Conservation (phyloP, 768 basidiomycete species). For the Phaffia tasmanica region DNA sequence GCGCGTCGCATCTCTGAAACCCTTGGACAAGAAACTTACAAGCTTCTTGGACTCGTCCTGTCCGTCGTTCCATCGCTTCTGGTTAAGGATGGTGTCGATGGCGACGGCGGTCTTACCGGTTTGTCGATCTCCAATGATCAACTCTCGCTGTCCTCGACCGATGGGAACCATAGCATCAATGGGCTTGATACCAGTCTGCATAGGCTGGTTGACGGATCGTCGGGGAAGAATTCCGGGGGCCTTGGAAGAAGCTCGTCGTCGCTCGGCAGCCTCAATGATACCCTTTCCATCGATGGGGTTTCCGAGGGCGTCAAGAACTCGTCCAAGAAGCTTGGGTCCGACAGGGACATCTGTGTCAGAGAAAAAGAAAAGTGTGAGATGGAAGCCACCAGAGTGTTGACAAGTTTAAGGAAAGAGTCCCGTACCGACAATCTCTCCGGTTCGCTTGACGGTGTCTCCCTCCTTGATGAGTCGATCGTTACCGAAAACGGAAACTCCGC, state of each 20-base stretch:
- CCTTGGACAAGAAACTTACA: conserved; percentile 13
- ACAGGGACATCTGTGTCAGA: conserved; percentile 63
- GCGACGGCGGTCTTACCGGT: conserved; percentile 99
- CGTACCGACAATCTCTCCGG: conserved; percentile 85
- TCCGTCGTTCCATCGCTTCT: conserved; percentile 99
- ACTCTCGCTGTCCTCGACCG: conserved; percentile 99
- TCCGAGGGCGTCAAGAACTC: conserved; percentile 98
- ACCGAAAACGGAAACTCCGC: conserved; percentile 99
- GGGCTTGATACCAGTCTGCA: conserved; percentile 99
- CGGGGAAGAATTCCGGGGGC: conserved; percentile 98
- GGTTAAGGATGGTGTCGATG: conserved; percentile 99
- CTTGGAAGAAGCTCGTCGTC: conserved; percentile 94
- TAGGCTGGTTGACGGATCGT: conserved; percentile 99
- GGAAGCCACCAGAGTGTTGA: background rate
- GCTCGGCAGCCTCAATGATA: conserved; percentile 82
- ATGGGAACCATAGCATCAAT: conserved; percentile 99
- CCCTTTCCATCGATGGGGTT: conserved; percentile 99
- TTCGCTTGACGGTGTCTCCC: conserved; percentile 99
- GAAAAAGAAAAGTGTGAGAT: background rate
- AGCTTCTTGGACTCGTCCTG: conserved; percentile 94
- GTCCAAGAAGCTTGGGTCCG: conserved; percentile 90
- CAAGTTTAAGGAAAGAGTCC: background rate
- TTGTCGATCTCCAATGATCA: conserved; percentile 99
- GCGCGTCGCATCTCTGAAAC: background rate
- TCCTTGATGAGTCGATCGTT: conserved; percentile 98